These are phyloP conservation scores for Cyberlindnera misumaiensis DNA, from an alignment of 805 yeast genomes.

Conservation along the genomic window DNA sequence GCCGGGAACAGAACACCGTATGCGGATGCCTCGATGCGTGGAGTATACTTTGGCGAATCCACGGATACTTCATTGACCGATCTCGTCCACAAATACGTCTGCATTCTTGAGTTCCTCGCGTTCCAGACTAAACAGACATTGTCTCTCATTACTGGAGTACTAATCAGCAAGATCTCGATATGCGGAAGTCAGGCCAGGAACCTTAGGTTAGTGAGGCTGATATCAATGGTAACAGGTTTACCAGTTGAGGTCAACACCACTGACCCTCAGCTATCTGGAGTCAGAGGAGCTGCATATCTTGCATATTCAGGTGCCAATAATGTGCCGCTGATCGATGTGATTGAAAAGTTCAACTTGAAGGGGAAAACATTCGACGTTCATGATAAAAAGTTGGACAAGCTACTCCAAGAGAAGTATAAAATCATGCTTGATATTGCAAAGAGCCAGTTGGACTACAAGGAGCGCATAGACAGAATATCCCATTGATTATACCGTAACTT, in stretches of 20 bases:
- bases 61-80: constrained; percentile 27
- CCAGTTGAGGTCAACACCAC: constrained; percentile 16
- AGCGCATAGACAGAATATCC: constrained; percentile 13
- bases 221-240: constrained; percentile 22
- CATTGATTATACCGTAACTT: constrained; percentile 19
- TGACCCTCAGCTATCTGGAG: constrained; percentile 23
- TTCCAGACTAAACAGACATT: constrained; percentile 42
- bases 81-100: constrained; percentile 36
- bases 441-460: constrained; percentile 26
- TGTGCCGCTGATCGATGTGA: constrained; percentile 9
- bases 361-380: not conserved
- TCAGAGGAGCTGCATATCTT: constrained; percentile 23
- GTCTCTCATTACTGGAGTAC: constrained; percentile 21
- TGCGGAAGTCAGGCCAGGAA: constrained; percentile 53
- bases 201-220: constrained; percentile 29
- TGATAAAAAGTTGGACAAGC: constrained; percentile 7
- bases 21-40: constrained; percentile 42
- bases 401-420: constrained; percentile 21
- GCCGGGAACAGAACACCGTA: constrained; percentile 55
- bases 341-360: constrained; percentile 6
- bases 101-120: constrained; percentile 42
- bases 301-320: constrained; percentile 13
- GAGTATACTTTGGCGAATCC: constrained; percentile 42
- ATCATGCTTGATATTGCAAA: constrained; percentile 31
- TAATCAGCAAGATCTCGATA: constrained; percentile 30